Percentiles rank a stretch among this genome's conserved stretches.
These are phyloP conservation scores for Lecanicillium sp. DNA, from an alignment of 2,329 filamentous ascomycete species.

Conservation along the genomic window DNA sequence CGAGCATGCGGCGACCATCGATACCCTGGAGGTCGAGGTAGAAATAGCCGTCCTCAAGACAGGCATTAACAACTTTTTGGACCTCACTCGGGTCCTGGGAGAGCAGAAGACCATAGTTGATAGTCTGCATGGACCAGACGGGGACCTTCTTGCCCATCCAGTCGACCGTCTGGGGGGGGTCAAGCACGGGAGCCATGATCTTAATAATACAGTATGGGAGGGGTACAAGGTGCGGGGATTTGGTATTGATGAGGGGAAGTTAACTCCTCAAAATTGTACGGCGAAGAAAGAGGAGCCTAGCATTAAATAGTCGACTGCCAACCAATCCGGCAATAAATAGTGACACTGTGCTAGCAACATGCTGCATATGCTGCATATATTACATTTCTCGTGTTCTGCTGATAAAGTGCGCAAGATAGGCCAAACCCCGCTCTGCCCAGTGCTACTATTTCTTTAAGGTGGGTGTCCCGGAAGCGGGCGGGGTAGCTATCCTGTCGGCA, in stretches of 20 bases:
- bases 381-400: not conserved
- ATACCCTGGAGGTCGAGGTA: conserved; percentile 48
- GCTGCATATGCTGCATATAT: not conserved
- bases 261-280: too few relatives aligned
- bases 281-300: conserved; percentile 1
- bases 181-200: conserved; percentile 33
- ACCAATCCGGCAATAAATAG: too few relatives aligned
- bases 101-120: conserved; percentile 46
- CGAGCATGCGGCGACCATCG: conserved; percentile 46
- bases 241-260: too few relatives aligned
- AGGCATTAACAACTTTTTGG: conserved; percentile 43
- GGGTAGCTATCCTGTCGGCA: too few relatives aligned
- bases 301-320: conserved; percentile 1
- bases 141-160: conserved; percentile 45
- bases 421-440: conserved; percentile 12
- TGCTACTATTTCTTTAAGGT: not conserved
- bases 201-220: too few relatives aligned
- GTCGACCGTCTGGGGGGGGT: conserved; percentile 38
- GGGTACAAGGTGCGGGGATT: too few relatives aligned
- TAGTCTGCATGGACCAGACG: conserved; percentile 46
- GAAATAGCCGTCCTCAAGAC: conserved; percentile 48
- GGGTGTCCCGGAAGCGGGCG: not conserved
- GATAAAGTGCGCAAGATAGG: conserved; percentile 4
- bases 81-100: conserved; percentile 49
- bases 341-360: not conserved